phyloP scores from a whole-genome alignment of 169 alveolate genomes.

The Cystoisospora suis region DNA sequence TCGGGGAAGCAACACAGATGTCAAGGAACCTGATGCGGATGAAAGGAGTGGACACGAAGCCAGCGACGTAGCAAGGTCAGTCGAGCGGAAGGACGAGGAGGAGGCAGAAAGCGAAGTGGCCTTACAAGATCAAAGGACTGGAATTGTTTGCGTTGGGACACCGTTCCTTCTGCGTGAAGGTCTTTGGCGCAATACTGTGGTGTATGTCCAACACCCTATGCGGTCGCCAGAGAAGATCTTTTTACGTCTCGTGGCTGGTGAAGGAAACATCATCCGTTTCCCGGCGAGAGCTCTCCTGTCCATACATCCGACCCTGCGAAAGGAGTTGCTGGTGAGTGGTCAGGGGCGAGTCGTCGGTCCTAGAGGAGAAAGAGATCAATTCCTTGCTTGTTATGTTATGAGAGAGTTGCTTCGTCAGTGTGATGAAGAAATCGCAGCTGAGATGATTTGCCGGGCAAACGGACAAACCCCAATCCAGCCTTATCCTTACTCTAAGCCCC shows the following conservation, averaged over 20 bases:
- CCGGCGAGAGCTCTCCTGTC: background rate
- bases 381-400: background rate
- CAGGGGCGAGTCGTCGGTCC: conserved; percentile 5
- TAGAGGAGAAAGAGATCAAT: background rate
- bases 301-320: conserved; percentile 22
- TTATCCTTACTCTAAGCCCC: too few species aligned
- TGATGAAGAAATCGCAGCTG: background rate
- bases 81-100: background rate
- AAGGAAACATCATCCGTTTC: background rate
- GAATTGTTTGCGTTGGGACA: too few species aligned
- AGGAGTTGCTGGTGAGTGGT: conserved; percentile 17
- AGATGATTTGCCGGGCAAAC: too few species aligned
- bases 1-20: too few species aligned
- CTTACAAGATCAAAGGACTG: too few species aligned
- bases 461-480: too few species aligned
- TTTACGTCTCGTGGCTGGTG: conserved; percentile 3
- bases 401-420: background rate
- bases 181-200: background rate
- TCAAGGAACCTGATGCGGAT: too few species aligned
- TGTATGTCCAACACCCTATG: conserved; percentile 21
- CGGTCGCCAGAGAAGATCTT: background rate
- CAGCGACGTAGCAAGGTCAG: background rate
- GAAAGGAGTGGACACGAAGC: too few species aligned
- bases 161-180: background rate
- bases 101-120: too few species aligned